Evolutionary conservation across 805 yeast species (phyloP).

Genomic region (Jamesozyma gamospora): DNA sequence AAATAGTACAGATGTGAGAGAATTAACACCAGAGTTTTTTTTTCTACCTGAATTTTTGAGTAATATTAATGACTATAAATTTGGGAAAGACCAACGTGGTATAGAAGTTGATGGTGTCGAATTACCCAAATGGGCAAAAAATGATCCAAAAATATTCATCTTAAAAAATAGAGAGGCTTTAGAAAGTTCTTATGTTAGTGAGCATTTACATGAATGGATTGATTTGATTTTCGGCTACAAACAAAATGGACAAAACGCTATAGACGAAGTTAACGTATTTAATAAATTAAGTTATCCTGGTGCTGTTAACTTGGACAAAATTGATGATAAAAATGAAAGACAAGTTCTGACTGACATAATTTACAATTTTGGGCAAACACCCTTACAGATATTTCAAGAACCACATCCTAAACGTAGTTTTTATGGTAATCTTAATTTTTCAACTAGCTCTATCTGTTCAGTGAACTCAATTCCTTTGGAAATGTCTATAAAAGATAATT

Average conservation of each 20-base stretch:
- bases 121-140: conserved; percentile 78
- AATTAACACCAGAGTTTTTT: conserved; percentile 77
- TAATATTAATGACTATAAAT: conserved; percentile 55
- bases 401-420: conserved; percentile 43
- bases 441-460: no score
- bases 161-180: conserved; percentile 71
- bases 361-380: conserved; percentile 90
- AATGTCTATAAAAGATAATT: no score
- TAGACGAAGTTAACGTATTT: conserved; percentile 61
- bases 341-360: conserved; percentile 74
- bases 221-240: conserved; percentile 75
- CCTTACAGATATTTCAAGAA: conserved; percentile 55
- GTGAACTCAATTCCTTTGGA: no score
- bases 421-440: no score
- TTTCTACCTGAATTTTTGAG: conserved; percentile 69
- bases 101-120: conserved; percentile 47
- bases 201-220: conserved; percentile 72
- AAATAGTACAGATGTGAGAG: conserved; percentile 80
- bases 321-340: conserved; percentile 63
- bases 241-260: conserved; percentile 65
- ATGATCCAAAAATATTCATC: conserved; percentile 65
- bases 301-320: conserved; percentile 63
- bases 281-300: conserved; percentile 81
- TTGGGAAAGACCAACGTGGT: conserved; percentile 63
- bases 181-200: conserved; percentile 73